Evolutionary conservation across 176 grass and related monocot genomes (phyloP).

Genomic region (Cenchrus fungigraminus): DNA sequence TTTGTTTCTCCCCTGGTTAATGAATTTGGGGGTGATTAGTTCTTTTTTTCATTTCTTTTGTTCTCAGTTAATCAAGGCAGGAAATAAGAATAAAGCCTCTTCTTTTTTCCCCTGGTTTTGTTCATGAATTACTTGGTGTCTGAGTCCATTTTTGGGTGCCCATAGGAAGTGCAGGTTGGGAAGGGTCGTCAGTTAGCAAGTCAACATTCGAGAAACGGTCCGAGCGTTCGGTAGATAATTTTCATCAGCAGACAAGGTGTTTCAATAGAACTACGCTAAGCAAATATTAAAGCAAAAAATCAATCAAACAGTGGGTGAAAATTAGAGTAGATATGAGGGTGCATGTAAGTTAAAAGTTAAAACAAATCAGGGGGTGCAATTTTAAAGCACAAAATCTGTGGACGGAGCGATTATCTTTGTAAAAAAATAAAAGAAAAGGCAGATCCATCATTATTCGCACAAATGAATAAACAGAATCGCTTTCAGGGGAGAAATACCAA

Average conservation of each 20-base stretch:
- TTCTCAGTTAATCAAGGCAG: background rate
- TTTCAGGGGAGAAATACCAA: background rate
- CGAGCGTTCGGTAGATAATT: too few species aligned
- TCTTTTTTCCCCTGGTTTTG: background rate
- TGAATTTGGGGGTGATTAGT: background rate
- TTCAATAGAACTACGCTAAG: too few species aligned
- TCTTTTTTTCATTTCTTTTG: background rate
- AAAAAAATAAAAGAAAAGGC: background rate
- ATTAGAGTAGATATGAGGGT: too few species aligned
- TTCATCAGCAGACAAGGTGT: too few species aligned
- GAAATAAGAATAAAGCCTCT: background rate
- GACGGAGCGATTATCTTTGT: background rate
- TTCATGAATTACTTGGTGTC: background rate
- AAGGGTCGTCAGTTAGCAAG: too few species aligned
- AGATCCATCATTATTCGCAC: background rate
- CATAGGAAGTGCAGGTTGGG: too few species aligned
- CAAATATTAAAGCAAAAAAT: too few species aligned
- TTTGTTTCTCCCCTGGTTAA: background rate
- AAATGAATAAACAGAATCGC: background rate
- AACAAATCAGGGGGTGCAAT: too few species aligned
- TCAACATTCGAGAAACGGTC: too few species aligned
- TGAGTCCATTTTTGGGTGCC: background rate
- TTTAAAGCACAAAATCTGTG: background rate
- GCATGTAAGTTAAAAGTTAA: too few species aligned
- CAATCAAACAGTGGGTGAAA: too few species aligned